phyloP scores from a whole-genome alignment of 768 basidiomycete genomes.

The Leucocoprinus leucothites region DNA sequence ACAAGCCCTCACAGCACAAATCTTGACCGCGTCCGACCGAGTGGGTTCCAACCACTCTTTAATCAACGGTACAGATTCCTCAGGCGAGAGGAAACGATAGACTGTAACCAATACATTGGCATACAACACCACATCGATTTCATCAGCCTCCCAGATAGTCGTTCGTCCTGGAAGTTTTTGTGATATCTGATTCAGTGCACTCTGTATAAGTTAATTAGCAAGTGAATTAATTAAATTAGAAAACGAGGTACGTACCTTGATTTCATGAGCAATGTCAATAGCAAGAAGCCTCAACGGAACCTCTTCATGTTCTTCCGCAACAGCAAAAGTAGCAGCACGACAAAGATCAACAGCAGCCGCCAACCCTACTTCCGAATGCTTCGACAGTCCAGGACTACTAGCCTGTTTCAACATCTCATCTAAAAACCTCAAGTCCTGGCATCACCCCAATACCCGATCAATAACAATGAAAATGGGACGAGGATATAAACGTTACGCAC shows the following conservation, averaged over 20 bases:
- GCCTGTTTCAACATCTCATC: constrained; percentile 64
- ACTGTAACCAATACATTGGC: constrained; percentile 72
- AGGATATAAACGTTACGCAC: constrained; percentile 18
- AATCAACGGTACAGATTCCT: constrained; percentile 62
- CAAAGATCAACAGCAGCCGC: constrained; percentile 78
- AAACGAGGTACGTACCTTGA: constrained; percentile 50
- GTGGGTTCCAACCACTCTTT: constrained; percentile 67
- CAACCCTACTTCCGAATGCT: constrained; percentile 63
- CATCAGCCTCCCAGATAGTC: constrained; percentile 63
- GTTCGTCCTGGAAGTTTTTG: constrained; percentile 6
- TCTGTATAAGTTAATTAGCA: constrained; percentile 16
- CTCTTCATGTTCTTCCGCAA: constrained; percentile 46
- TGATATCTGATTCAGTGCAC: constrained; percentile 13
- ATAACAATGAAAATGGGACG: background rate
- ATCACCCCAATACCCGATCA: background rate
- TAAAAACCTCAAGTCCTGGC: constrained; percentile 54
- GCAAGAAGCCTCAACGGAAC: constrained; percentile 63
- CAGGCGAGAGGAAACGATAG: constrained; percentile 65
- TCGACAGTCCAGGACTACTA: constrained; percentile 38
- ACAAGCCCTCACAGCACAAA: constrained; percentile 71
- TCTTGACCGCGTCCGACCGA: constrained; percentile 78
- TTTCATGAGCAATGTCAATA: constrained; percentile 72
- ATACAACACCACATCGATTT: constrained; percentile 74
- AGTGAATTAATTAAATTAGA: background rate
- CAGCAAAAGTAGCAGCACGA: constrained; percentile 55